Conservation (phyloP, 805 yeast genomes). For the Candida insectalens region DNA sequence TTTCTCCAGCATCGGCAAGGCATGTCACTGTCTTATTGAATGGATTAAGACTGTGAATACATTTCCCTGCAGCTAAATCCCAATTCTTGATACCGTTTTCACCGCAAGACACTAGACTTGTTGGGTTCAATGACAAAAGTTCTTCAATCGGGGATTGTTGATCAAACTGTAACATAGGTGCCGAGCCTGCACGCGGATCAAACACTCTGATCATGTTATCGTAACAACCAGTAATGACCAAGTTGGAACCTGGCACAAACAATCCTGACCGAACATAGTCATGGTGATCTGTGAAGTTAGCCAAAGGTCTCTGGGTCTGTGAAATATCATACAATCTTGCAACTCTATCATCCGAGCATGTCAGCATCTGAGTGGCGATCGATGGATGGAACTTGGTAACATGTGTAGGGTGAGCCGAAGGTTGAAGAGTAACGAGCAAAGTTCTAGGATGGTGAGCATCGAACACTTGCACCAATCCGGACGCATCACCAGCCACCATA, state of each 20-base stretch:
- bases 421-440: conserved; percentile 68
- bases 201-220: conserved; percentile 80
- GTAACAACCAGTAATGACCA: conserved; percentile 89
- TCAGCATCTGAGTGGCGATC: conserved; percentile 60
- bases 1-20: conserved; percentile 59
- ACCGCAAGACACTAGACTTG: conserved; percentile 72
- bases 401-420: conserved; percentile 82
- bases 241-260: conserved; percentile 58
- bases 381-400: conserved; percentile 88
- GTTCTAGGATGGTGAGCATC: conserved; percentile 72
- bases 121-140: conserved; percentile 61
- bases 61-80: conserved; percentile 79
- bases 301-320: conserved; percentile 62
- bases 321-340: conserved; percentile 85
- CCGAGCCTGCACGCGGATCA: conserved; percentile 54
- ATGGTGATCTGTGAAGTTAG: conserved; percentile 61
- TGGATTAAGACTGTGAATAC: conserved; percentile 63
- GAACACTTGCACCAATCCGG: conserved; percentile 85
- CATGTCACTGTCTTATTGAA: conserved; percentile 93
- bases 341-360: conserved; percentile 87
- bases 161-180: conserved; percentile 52
- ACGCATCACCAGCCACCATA: conserved; percentile 89
- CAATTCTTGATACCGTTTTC: conserved; percentile 79
- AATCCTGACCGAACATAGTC: conserved; percentile 83
- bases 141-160: conserved; percentile 83